Evolutionary conservation across 169 alveolate species (phyloP), one percentile per base, ranked within the genome.

Genomic region (Blepharisma undulans): DNA sequence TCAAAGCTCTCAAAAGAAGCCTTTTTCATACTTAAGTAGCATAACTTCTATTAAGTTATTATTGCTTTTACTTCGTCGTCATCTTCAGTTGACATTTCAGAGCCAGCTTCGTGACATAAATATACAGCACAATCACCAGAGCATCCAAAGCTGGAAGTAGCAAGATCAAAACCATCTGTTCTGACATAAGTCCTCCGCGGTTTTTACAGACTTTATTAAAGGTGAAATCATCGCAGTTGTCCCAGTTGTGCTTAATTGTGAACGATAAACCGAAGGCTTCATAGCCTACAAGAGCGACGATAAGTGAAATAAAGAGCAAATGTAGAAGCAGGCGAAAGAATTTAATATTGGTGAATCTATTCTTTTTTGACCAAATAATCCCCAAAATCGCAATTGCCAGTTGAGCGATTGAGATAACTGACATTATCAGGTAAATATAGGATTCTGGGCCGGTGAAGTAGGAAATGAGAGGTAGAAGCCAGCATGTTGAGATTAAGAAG

Each of bases 171-270:
- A 36, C 34, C 60, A 78, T 29, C 18, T 78, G 86, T 34, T 78
- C 86, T 27, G 61, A 27, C 86, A 78, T 78, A 4, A 78, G 25
- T 78, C 86, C 86, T 34, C 86, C 29, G 16, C 86, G 86, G 34
- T 78, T 34, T 27, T 78, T 8, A 22, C 86, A 78, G 1, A 78
- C 86, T 32, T 78, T 25, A 78, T 78, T 29, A 78, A 29, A 78
- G 34, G 34, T 32, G 18, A 78, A 78, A 78, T 78, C 86, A 29
- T 32, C 71, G 60, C 86, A 78, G 86, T 78, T 78, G 34, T 78
- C 86, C 1, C 27, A 27, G 86, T 78, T 78, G 16, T 78, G 86
- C 12, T 32, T 10, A 22, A 78, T 61, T 29, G 66, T 48, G 66
- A 48, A 48, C 66, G 66, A 1, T 48, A 48, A 48, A 12, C 66